Evolutionary conservation across 192 early-diverging fungal species (phyloP).

Genomic region (Backusella westeae): DNA sequence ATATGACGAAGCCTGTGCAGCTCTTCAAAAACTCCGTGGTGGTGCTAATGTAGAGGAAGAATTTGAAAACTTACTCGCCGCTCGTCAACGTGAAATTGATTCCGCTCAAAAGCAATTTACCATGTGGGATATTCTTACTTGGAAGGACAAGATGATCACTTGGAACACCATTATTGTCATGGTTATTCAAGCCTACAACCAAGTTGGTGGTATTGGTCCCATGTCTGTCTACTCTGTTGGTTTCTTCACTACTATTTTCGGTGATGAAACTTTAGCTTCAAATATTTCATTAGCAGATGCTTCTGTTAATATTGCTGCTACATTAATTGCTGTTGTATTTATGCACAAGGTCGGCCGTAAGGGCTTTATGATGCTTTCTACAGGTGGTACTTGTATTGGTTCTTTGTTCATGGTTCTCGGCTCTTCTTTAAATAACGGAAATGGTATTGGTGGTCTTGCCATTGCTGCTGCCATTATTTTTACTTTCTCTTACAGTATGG

Average conservation of each 20-base stretch:
- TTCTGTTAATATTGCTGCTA: conserved; percentile 59
- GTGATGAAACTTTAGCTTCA: conserved; percentile 43
- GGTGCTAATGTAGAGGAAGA: conserved; percentile 60
- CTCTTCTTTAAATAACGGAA: conserved; percentile 24
- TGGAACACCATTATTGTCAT: conserved; percentile 66
- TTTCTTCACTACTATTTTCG: conserved; percentile 67
- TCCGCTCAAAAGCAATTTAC: neutral
- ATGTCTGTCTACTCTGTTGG: conserved; percentile 81
- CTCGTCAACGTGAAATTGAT: conserved; percentile 35
- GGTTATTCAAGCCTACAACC: conserved; percentile 74
- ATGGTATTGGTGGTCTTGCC: conserved; percentile 59
- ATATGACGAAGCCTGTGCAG: conserved; percentile 54
- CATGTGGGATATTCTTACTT: conserved; percentile 14
- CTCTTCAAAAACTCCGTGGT: conserved; percentile 58
- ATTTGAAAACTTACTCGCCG: conserved; percentile 56
- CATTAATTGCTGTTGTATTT: conserved; percentile 53
- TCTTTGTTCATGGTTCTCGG: conserved; percentile 67
- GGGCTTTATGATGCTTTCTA: conserved; percentile 61
- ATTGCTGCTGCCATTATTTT: conserved; percentile 55
- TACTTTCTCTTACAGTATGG: conserved; percentile 75
- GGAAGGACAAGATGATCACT: conserved; percentile 26
- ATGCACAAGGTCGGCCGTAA: conserved; percentile 72
- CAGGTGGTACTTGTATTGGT: conserved; percentile 60
- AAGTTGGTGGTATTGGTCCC: conserved; percentile 83
- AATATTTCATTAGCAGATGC: conserved; percentile 63